phyloP scores from a whole-genome alignment of 345 rosid genomes.

The Iberis pinnata region DNA sequence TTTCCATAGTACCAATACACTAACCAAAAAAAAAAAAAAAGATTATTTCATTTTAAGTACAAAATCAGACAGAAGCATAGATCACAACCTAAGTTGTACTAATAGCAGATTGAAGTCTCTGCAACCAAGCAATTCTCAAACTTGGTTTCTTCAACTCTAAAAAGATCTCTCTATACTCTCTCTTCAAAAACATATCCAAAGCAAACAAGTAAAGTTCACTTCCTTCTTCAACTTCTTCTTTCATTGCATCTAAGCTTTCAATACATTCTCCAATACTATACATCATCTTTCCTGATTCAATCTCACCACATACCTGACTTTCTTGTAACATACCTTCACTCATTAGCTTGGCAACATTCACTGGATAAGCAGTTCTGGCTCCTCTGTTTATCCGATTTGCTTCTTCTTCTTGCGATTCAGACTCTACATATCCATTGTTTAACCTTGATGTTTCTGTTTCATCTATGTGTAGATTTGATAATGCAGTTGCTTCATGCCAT shows the following conservation, averaged over 20 bases:
- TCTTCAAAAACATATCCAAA: constrained; percentile 43
- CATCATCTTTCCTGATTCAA: constrained; percentile 21
- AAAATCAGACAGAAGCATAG: not conserved
- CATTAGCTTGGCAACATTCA: constrained; percentile 22
- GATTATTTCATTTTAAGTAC: not conserved
- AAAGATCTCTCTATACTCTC: constrained; percentile 51
- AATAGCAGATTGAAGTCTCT: constrained; percentile 34
- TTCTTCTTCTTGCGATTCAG: constrained; percentile 17
- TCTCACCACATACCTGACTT: constrained; percentile 26
- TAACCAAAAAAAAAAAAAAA: not conserved
- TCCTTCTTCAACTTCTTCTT: constrained; percentile 42
- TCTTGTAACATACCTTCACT: constrained; percentile 28
- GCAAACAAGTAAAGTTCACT: constrained; percentile 47
- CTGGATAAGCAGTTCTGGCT: not conserved
- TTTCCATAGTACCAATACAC: too few relatives aligned
- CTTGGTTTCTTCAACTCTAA: constrained; percentile 43
- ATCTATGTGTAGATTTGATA: too few relatives aligned
- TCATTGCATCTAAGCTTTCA: constrained; percentile 41
- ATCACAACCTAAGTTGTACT: not conserved
- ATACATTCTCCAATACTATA: constrained; percentile 49
- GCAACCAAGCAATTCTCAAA: constrained; percentile 44
- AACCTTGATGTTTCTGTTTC: too few relatives aligned
- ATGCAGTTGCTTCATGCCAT: too few relatives aligned
- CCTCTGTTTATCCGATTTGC: not conserved
- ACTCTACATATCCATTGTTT: too few relatives aligned